Conservation (phyloP, 108 stramenopile species). For the Chaetoceros muelleri region DNA sequence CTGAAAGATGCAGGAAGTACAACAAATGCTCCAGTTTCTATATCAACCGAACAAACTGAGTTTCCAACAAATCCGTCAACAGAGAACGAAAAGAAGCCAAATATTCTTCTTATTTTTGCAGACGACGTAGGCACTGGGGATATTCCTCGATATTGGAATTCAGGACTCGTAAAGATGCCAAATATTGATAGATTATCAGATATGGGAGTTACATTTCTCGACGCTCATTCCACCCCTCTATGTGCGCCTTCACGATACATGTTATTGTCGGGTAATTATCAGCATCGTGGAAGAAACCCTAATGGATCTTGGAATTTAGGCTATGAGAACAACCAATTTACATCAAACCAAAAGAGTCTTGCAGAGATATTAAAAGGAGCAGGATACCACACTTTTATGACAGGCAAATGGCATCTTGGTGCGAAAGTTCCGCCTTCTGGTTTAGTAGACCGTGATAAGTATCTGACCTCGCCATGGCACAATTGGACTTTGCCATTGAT, state of each 20-base stretch:
- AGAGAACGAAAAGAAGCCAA: background rate
- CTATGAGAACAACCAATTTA: background rate
- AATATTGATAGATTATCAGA: background rate
- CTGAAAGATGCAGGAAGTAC: no score
- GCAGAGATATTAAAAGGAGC: background rate
- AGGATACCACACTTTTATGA: background rate
- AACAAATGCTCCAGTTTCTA: background rate
- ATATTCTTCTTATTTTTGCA: background rate
- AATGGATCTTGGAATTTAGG: background rate
- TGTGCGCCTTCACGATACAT: background rate
- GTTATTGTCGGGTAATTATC: background rate
- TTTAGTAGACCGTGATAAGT: background rate
- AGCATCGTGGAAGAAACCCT: background rate
- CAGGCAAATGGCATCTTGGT: background rate
- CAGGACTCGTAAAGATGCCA: background rate
- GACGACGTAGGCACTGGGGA: background rate
- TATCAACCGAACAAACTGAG: background rate
- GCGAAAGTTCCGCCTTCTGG: background rate
- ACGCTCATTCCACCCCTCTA: background rate
- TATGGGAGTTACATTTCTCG: background rate
- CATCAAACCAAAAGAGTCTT: background rate
- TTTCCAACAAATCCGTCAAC: background rate
- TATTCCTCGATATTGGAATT: background rate
- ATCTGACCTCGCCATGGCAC: background rate
- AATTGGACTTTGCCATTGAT: background rate